These are phyloP conservation scores for Fraxinus angustifolia DNA, from an alignment of 305 asterid species.

Conservation along the genomic window DNA sequence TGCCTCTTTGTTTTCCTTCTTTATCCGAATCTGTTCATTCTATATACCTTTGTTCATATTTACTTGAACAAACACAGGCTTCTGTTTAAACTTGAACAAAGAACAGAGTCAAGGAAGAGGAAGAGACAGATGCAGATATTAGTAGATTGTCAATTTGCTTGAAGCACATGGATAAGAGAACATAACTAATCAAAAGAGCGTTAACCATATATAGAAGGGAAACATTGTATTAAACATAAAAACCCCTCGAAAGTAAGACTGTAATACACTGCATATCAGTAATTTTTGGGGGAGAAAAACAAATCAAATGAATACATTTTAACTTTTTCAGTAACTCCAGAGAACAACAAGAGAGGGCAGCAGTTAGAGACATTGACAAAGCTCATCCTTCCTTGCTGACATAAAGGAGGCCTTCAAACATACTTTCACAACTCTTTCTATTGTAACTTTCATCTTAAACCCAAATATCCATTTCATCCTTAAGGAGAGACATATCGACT, in stretches of 20 bases:
- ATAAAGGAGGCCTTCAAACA: slow-evolving; percentile 1
- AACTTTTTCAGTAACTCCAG: background rate
- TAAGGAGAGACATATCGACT: background rate
- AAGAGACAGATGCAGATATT: background rate
- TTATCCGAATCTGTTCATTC: background rate
- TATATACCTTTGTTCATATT: background rate
- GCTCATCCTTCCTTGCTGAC: slow-evolving; percentile 1
- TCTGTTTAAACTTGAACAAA: background rate
- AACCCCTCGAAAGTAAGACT: background rate
- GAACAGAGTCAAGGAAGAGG: background rate
- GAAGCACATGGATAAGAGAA: background rate
- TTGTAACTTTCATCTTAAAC: background rate
- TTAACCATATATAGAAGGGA: background rate
- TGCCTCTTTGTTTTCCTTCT: background rate
- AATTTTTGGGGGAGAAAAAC: background rate
- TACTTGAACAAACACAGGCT: background rate
- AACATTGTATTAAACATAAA: background rate
- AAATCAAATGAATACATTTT: background rate
- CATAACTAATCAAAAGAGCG: background rate
- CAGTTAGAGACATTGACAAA: background rate
- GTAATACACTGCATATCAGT: background rate
- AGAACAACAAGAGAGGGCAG: background rate
- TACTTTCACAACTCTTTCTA: background rate
- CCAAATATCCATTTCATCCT: background rate
- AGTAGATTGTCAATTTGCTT: background rate